phyloP scores from a whole-genome alignment of 371 early-diverging fungal genomes.

The Chytridium lagenaria region DNA sequence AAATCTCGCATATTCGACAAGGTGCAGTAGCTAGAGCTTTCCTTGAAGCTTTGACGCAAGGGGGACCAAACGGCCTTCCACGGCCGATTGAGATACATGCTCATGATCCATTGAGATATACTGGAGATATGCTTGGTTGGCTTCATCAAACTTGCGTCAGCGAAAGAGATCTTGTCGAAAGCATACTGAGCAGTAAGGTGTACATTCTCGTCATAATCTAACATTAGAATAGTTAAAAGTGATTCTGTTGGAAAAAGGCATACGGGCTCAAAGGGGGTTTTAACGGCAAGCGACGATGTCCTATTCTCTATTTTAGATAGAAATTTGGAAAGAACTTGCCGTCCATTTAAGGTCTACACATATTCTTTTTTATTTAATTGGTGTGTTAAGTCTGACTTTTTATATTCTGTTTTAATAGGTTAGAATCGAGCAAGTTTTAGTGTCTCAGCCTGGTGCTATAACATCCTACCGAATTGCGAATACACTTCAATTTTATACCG shows the following conservation, averaged over 20 bases:
- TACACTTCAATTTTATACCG: constrained; percentile 77
- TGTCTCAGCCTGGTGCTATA: constrained; percentile 71
- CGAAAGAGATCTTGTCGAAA: constrained; percentile 87
- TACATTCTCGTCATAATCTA: too few species aligned
- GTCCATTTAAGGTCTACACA: constrained; percentile 70
- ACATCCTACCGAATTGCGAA: constrained; percentile 74
- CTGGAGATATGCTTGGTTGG: constrained; percentile 96
- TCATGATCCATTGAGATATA: constrained; percentile 86
- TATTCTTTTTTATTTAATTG: constrained; percentile 4
- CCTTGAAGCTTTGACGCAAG: constrained; percentile 79
- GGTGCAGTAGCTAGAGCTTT: constrained; percentile 76
- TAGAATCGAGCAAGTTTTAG: constrained; percentile 81
- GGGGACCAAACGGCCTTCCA: constrained; percentile 85
- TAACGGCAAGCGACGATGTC: constrained; percentile 24
- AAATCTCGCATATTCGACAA: constrained; percentile 73
- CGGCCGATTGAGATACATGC: constrained; percentile 92
- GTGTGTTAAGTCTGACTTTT: constrained; percentile 7
- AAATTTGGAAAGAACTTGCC: constrained; percentile 75
- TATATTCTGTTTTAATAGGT: constrained; percentile 46
- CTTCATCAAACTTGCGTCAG: constrained; percentile 88
- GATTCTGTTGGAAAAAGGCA: constrained; percentile 7
- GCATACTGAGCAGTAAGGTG: constrained; percentile 60
- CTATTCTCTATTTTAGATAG: constrained; percentile 62
- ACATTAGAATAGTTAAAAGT: background rate
- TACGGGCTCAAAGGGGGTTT: background rate